Conservation (phyloP, 257 asterid genomes). For the Misopates orontium region DNA sequence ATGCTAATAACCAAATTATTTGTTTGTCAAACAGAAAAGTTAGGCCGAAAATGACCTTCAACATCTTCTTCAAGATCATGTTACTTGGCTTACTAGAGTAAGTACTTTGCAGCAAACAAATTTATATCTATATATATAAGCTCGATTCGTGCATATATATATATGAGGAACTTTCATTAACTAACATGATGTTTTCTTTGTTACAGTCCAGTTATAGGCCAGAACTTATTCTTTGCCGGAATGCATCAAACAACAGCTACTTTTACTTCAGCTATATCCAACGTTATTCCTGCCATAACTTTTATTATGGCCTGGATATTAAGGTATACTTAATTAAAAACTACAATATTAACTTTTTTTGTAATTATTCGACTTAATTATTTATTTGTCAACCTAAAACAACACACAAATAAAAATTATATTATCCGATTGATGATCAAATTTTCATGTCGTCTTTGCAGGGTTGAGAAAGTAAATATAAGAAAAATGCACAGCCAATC, state of each 20-base stretch:
- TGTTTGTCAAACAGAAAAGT: conserved; percentile 37
- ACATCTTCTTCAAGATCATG: conserved; percentile 39
- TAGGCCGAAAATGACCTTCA: conserved; percentile 50
- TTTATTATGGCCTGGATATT: conserved; percentile 12
- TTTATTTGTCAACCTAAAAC: neutral
- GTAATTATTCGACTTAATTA: too few relatives aligned
- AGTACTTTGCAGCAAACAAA: neutral
- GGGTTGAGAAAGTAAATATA: conserved; percentile 47
- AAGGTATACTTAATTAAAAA: neutral
- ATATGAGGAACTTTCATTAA: neutral
- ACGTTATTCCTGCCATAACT: conserved; percentile 48
- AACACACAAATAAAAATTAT: neutral
- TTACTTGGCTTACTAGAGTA: conserved; percentile 50
- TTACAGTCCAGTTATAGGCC: conserved; percentile 45
- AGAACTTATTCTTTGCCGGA: conserved; percentile 45
- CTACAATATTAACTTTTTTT: too few relatives aligned
- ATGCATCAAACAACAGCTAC: conserved; percentile 54
- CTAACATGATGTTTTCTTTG: neutral
- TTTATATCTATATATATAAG: neutral
- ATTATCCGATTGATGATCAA: neutral
- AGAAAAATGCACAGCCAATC: conserved; percentile 35
- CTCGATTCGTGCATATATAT: too few relatives aligned
- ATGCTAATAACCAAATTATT: neutral
- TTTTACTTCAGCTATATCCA: conserved; percentile 40
- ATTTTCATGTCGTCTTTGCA: conserved; percentile 12